A percentile compares a stretch with the other conserved stretches of the same genome.
Evolutionary conservation across 2,329 filamentous ascomycete genomes (phyloP).

Genomic region (Teratosphaeriaceae sp.): DNA sequence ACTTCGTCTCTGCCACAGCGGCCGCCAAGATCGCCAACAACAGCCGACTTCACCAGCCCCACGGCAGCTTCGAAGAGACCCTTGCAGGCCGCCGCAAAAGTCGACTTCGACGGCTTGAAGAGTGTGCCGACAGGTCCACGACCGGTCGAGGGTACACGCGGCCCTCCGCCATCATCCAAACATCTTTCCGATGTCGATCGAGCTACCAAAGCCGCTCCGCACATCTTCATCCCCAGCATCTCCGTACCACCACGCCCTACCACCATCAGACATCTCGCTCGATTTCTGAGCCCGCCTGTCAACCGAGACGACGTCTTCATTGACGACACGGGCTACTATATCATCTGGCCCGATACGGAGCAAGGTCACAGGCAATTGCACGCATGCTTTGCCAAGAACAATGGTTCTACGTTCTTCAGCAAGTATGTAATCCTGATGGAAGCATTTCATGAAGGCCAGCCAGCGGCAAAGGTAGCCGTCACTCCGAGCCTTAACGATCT

Average conservation of each 20-base stretch:
- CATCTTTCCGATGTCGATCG: neutral
- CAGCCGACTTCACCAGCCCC: too few relatives aligned
- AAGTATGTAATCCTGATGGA: neutral
- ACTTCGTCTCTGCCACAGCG: too few relatives aligned
- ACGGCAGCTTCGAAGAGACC: too few relatives aligned
- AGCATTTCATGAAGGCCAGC: conserved; percentile 3
- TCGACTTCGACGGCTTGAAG: conserved; percentile 14
- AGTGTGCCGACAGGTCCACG: conserved; percentile 16
- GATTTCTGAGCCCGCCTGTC: conserved; percentile 5
- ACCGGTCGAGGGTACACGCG: neutral
- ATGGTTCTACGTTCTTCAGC: neutral
- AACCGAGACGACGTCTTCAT: conserved; percentile 8
- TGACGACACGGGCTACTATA: conserved; percentile 21
- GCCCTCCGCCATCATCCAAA: neutral
- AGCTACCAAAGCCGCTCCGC: conserved; percentile 10
- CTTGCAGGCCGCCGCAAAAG: neutral
- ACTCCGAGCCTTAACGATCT: neutral
- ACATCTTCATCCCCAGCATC: conserved; percentile 21
- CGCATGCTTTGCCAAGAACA: neutral
- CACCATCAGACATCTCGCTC: conserved; percentile 14
- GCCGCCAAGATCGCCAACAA: too few relatives aligned
- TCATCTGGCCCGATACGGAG: conserved; percentile 12
- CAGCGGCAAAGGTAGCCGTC: neutral
- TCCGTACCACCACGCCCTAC: conserved; percentile 10
- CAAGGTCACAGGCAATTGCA: conserved; percentile 2